Evolutionary conservation across 108 stramenopile species (phyloP).

Genomic region (Mediolabrus comicus): DNA sequence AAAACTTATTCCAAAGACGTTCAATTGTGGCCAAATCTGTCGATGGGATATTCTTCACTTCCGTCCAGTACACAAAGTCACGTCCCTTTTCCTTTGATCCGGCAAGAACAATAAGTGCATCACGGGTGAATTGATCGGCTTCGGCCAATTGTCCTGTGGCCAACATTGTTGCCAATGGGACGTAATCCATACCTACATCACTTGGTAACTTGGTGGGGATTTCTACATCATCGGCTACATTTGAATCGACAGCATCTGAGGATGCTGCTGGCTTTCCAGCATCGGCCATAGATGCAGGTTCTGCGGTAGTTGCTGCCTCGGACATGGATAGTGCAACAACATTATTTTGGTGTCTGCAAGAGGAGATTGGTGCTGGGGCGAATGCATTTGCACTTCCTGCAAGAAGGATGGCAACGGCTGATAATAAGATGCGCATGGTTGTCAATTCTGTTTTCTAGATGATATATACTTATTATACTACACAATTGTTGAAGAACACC

Average conservation of each 20-base stretch:
- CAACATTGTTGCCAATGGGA: constrained; percentile 89
- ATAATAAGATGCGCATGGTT: constrained; percentile 8
- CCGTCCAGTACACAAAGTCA: constrained; percentile 97
- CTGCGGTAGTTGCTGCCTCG: constrained; percentile 6
- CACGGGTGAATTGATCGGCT: constrained; percentile 95
- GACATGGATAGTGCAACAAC: constrained; percentile 20
- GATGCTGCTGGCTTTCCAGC: constrained; percentile 55
- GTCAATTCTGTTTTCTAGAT: not conserved
- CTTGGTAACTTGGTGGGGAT: constrained; percentile 87
- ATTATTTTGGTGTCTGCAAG: constrained; percentile 1
- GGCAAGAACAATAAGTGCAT: constrained; percentile 89
- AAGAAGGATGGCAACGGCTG: constrained; percentile 1
- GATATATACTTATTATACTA: not conserved
- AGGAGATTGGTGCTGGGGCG: constrained; percentile 1
- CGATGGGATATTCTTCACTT: constrained; percentile 89
- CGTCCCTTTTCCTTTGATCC: constrained; percentile 87
- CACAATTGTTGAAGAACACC: not conserved
- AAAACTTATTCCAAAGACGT: constrained; percentile 91
- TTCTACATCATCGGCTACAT: constrained; percentile 47
- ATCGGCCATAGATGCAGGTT: constrained; percentile 50
- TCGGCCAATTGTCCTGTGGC: constrained; percentile 86
- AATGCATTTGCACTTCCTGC: constrained; percentile 2
- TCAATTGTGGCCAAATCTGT: constrained; percentile 95
- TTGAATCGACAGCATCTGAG: constrained; percentile 29
- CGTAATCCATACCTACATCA: constrained; percentile 90